These are phyloP conservation scores for Magnusiomyces fungicola DNA, from an alignment of 1,139 yeast species.

Conservation along the genomic window DNA sequence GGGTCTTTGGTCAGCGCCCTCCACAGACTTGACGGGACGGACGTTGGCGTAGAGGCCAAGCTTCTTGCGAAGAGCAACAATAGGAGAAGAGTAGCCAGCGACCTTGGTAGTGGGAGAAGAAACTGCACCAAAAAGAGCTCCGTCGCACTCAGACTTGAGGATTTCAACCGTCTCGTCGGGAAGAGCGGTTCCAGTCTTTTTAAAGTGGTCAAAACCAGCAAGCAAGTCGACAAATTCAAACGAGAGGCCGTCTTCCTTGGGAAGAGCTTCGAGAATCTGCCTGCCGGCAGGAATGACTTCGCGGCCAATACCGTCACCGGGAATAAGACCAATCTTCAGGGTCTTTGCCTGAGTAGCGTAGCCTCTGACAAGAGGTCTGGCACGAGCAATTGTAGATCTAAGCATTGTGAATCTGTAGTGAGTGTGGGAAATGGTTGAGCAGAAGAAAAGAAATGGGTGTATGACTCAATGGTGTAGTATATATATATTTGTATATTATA, in stretches of 20 bases:
- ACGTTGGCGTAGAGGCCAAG: slow-evolving; percentile 93
- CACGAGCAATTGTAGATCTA: slow-evolving; percentile 11
- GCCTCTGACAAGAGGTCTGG: slow-evolving; percentile 16
- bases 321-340: slow-evolving; percentile 54
- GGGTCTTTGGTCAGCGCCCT: slow-evolving; percentile 66
- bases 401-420: slow-evolving; percentile 9
- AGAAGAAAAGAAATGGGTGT: slow-evolving; percentile 2
- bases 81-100: slow-evolving; percentile 94
- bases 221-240: slow-evolving; percentile 82
- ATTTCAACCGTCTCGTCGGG: slow-evolving; percentile 85
- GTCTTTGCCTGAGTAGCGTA: slow-evolving; percentile 25
- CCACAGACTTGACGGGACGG: slow-evolving; percentile 93
- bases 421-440: slow-evolving; percentile 5
- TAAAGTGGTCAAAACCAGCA: slow-evolving; percentile 92
- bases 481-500: no score
- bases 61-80: slow-evolving; percentile 93
- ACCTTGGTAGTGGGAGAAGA: slow-evolving; percentile 90
- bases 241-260: slow-evolving; percentile 62
- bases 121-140: slow-evolving; percentile 96
- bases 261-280: slow-evolving; percentile 74
- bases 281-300: slow-evolving; percentile 96
- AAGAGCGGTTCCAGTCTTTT: slow-evolving; percentile 86
- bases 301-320: slow-evolving; percentile 97
- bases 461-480: no score
- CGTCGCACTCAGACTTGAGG: slow-evolving; percentile 81